Base-by-base conservation (phyloP, 768 basidiomycete species). In the Chalciporus chontae region DNA sequence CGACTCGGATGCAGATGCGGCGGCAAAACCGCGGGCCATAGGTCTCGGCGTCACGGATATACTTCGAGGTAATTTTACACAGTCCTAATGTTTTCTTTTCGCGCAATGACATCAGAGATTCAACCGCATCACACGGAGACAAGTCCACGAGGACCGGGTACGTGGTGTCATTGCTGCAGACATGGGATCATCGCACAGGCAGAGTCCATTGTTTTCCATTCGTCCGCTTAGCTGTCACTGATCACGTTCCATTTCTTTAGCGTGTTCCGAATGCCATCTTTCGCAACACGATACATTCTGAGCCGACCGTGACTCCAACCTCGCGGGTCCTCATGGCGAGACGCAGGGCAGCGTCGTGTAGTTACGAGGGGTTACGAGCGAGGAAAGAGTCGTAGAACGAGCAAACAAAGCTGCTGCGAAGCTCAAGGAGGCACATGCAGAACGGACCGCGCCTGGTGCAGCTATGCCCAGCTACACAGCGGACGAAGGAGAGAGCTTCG, bases 71-170 rank as follows among this genome's bases (percentile, higher is more conserved):
- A 53, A 40, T 27, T 54, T 41, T 46, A 0, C 4, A 0, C 3
- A 17, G 26, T 83, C 45, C 14, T 72, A 31, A 40, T n/a, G 4
- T 13, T 39, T 13, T 21, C 21, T 21, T 39, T 40, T 32, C 49
- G 53, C 36, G 45, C 31, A 32, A 50, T 55, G n/a, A 17, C 39
- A 19, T 40, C 43, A 34, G 58, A 94, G 94, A 61, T 97, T 95
- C 76, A 95, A 96, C 71, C 87, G 92, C 45, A 76, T 99, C 50
- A 87, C 90, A 10, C 98, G 95, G 95, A 90, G 90, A 17, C 74
- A 80, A 61, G 75, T 77, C 40, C 79, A 83, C 54, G 73, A 73
- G 43, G 77, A 72, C 54, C 79, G 84, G 40, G 76, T 81, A 13
- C 78, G 74, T 29, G 95, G 95, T 36, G 80, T 97, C 37, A 81